Evolutionary conservation across 495 filamentous ascomycete species (phyloP).

Genomic region (Tuber magnatum): DNA sequence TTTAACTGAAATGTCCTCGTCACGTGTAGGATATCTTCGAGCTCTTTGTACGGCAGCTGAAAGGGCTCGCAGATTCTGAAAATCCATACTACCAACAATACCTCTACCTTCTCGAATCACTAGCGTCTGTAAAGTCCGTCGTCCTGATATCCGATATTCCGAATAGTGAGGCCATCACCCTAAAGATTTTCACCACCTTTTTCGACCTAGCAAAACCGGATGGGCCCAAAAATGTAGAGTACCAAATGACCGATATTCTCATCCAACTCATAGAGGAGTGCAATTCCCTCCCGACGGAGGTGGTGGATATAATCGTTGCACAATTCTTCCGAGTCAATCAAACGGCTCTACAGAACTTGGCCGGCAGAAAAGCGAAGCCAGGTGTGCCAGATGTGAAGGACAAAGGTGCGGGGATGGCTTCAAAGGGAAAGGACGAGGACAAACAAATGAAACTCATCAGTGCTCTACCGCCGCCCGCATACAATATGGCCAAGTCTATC

Average conservation of each 20-base stretch:
- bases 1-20: conserved; percentile 2
- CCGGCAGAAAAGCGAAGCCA: conserved; percentile 54
- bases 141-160: conserved; percentile 88
- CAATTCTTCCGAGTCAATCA: conserved; percentile 87
- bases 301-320: conserved; percentile 88
- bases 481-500: conserved; percentile 90
- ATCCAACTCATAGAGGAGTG: conserved; percentile 82
- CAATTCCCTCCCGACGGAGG: conserved; percentile 65
- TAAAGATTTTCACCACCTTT: conserved; percentile 72
- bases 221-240: conserved; percentile 81
- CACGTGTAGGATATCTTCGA: conserved; percentile 79
- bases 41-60: conserved; percentile 73
- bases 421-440: conserved; percentile 49
- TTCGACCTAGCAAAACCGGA: conserved; percentile 78
- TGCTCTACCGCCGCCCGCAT: conserved; percentile 59
- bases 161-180: conserved; percentile 63
- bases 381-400: conserved; percentile 40
- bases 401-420: conserved; percentile 9
- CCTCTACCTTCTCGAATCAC: conserved; percentile 76
- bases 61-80: conserved; percentile 76
- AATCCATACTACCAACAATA: conserved; percentile 90
- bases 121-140: conserved; percentile 89
- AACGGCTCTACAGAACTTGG: conserved; percentile 46
- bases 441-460: conserved; percentile 64
- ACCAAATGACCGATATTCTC: conserved; percentile 79